Percentiles rank a stretch among this genome's conserved stretches.
Evolutionary conservation across 1,284 basidiomycete genomes (phyloP).

Genomic region (Irpex rosettiformis): DNA sequence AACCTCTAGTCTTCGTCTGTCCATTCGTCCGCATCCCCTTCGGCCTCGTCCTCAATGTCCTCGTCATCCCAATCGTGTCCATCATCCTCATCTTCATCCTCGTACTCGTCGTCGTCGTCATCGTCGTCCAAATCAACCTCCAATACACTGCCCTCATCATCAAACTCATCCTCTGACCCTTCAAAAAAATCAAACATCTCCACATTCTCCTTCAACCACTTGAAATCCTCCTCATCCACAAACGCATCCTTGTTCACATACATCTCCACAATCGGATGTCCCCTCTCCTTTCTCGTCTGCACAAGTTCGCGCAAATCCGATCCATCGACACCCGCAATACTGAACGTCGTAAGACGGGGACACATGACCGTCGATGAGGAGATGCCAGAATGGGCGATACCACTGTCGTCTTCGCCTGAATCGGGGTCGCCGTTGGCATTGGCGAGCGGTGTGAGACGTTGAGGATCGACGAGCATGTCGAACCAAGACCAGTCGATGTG

Average conservation of each 20-base stretch:
- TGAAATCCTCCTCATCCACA: conserved; percentile 33
- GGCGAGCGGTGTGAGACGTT: not conserved
- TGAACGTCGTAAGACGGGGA: conserved; percentile 42
- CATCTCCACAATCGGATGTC: conserved; percentile 40
- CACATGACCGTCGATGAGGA: conserved; percentile 19
- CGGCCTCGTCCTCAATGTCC: conserved; percentile 42
- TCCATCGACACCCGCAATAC: conserved; percentile 40
- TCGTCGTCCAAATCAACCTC: conserved; percentile 26
- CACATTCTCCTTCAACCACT: conserved; percentile 45
- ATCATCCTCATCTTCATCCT: conserved; percentile 20
- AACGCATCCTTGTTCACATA: conserved; percentile 33
- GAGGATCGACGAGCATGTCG: conserved; percentile 30
- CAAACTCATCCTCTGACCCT: conserved; percentile 14
- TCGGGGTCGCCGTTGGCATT: not conserved
- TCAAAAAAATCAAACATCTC: conserved; percentile 47
- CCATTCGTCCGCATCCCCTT: conserved; percentile 23
- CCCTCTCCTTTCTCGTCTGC: conserved; percentile 34
- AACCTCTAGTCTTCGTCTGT: conserved; percentile 7
- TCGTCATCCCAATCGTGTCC: conserved; percentile 24
- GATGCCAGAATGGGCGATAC: not conserved
- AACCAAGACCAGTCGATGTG: conserved; percentile 34
- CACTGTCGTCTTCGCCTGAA: not conserved
- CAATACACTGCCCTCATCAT: conserved; percentile 17
- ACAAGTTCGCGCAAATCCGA: conserved; percentile 41
- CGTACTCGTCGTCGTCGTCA: conserved; percentile 14